Evolutionary conservation across 1,284 basidiomycete species (phyloP).

Genomic region (Irpex lacteus): DNA sequence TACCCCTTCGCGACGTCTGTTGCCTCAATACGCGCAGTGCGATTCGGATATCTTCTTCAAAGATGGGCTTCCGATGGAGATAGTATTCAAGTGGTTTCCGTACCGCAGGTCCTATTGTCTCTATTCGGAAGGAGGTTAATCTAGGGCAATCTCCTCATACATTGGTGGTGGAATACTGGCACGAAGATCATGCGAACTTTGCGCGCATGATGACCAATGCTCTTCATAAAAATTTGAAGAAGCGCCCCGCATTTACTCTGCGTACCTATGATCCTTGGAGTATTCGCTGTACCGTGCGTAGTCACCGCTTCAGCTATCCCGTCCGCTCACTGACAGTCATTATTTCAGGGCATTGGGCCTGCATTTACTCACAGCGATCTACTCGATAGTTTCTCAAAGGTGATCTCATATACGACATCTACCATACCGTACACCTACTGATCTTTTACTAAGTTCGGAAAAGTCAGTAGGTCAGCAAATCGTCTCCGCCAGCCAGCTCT

Average conservation of each 20-base stretch:
- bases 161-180: conserved; percentile 7
- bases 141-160: neutral
- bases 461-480: neutral
- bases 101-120: neutral
- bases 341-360: too few relatives aligned
- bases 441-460: neutral
- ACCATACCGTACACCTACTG: neutral
- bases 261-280: neutral
- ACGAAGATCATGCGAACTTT: neutral
- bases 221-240: neutral
- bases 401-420: neutral
- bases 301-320: neutral
- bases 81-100: neutral
- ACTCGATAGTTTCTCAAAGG: neutral
- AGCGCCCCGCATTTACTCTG: neutral
- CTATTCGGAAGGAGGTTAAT: neutral
- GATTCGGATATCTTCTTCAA: neutral
- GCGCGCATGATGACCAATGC: neutral
- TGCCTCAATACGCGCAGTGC: neutral
- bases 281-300: neutral
- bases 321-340: neutral
- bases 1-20: neutral
- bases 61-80: neutral
- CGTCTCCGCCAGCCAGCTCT: neutral
- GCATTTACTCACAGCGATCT: neutral